Percentiles rank a stretch among this genome's conserved stretches.
phyloP scores from a whole-genome alignment of 148 eudicot species.

The Camellia granthamiana region DNA sequence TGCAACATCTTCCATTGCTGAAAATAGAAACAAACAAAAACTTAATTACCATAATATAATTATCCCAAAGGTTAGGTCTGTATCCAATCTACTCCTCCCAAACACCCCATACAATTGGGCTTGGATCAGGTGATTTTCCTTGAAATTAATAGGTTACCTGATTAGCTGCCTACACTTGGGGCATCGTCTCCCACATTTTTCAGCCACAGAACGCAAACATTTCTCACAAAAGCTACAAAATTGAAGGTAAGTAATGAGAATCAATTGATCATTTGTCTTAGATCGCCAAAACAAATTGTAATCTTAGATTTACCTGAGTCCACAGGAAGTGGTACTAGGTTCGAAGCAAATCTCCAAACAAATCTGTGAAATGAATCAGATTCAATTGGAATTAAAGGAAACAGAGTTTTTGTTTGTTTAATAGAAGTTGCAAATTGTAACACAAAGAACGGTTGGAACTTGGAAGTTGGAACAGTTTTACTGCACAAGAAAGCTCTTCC shows the following conservation, averaged over 20 bases:
- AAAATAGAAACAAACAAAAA: background rate
- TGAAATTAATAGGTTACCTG: conserved; percentile 33
- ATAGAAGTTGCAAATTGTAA: background rate
- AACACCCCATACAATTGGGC: too few species aligned
- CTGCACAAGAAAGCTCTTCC: conserved; percentile 96
- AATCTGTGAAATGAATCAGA: conserved; percentile 43
- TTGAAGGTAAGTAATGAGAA: background rate
- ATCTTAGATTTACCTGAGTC: conserved; percentile 69
- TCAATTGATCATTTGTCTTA: background rate
- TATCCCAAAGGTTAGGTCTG: too few species aligned
- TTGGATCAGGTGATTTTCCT: background rate
- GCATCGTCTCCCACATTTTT: conserved; percentile 82
- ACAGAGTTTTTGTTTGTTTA: background rate
- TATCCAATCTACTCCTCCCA: too few species aligned
- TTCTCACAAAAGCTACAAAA: conserved; percentile 81
- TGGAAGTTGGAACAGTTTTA: conserved; percentile 22
- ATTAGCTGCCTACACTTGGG: conserved; percentile 93
- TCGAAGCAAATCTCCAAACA: conserved; percentile 95
- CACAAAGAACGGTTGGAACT: background rate
- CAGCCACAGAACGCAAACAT: conserved; percentile 83
- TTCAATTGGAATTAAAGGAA: background rate
- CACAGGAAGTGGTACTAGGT: conserved; percentile 96
- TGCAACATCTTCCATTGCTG: conserved; percentile 92
- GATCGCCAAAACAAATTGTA: background rate
- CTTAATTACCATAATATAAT: background rate